Evolutionary conservation across 306 rosid species (phyloP), one percentile per base, ranked within the genome.

Genomic region (Sechiopsis laciniata): DNA sequence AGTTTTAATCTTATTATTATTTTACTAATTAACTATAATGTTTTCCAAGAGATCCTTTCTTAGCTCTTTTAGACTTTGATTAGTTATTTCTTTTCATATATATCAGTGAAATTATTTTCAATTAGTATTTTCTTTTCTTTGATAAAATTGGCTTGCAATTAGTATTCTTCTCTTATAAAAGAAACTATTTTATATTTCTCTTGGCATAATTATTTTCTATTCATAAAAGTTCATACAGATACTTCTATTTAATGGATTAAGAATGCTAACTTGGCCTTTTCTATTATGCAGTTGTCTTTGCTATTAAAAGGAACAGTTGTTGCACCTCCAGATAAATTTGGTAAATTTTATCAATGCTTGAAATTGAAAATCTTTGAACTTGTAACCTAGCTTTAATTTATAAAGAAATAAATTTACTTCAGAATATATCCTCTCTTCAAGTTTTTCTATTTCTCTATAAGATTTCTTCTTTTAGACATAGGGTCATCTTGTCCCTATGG

Each of bases 251-350:
- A 37, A 37, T 37, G 7, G 45, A 37, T 37, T 37, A 37, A 5
- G 0, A 37, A 5, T 37, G 8, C 45, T 37, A 32, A 32, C 45
- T 37, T 2, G 37, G 45, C 45, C 45, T 37, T 37, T 37, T 37
- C 45, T 8, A 37, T 37, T 37, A 37, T 37, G 45, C 45, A 37
- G 45, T 26, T 26, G 29, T 26, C 29, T 26, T 26, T 26, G 2
- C 29, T 26, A 26, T 26, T 26, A 26, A 26, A 26, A 26, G 29
- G 29, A 26, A 26, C 29, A 26, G 29, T 26, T 1, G 29, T 26
- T 26, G 29, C 29, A 26, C 29, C 29, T 26, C 29, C 29, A 26
- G 98, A 94, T 79, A 94, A 87, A 81, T 94, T 89, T 84, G 98
- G 98, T 94, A 86, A 83, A 64, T 78, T 62, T 76, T 50, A 69